Evolutionary conservation across 2,329 filamentous ascomycete species (phyloP), one percentile per base, ranked within the genome.

Genomic region (Xylaria sp.): DNA sequence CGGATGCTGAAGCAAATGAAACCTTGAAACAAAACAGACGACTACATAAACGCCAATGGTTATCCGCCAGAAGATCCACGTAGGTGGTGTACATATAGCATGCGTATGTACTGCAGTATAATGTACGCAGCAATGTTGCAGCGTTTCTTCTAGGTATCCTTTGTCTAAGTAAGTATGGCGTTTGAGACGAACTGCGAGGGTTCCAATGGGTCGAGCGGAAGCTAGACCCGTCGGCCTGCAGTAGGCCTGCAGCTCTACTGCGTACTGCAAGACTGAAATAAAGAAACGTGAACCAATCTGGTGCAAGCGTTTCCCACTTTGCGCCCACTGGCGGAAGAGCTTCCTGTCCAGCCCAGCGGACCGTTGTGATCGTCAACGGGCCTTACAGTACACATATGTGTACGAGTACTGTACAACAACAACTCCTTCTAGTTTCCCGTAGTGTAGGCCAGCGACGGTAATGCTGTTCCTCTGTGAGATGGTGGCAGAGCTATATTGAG

Each of bases 251-350:
- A 68, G 67, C 62, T 68, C 66, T 72, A 69, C 72, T 75, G 70
- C 72, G 72, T 72, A 69, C 72, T 75, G 70, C 72, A 72, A 68
- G 55, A 63, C 65, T 73, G 69, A 76, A 76, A 76, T 76, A 73
- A 77, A 67, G 51, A 4, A 22, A 25, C 33, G 22, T 25, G 51
- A 36, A 44, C 56, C 53, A 63, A 60, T 38, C 47, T 44, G 4
- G 17, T 38, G 25, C 27, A 44, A 61, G 17, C 38, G n/a, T 59
- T 59, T 45, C 55, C 56, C 44, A 53, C 51, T 45, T 51, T 22
- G 29, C 36, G 33, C 36, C 53, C 53, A 29, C 53, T 55, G 33
- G 33, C 42, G 54, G 31, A 49, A 49, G 54, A 53, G 27, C 22
- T 33, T 47, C 22, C 25, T 53, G 6, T 54, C 29, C 20, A 39